Base-by-base conservation (phyloP, 2,329 filamentous ascomycete genomes). In the Westerdykella sp. region DNA sequence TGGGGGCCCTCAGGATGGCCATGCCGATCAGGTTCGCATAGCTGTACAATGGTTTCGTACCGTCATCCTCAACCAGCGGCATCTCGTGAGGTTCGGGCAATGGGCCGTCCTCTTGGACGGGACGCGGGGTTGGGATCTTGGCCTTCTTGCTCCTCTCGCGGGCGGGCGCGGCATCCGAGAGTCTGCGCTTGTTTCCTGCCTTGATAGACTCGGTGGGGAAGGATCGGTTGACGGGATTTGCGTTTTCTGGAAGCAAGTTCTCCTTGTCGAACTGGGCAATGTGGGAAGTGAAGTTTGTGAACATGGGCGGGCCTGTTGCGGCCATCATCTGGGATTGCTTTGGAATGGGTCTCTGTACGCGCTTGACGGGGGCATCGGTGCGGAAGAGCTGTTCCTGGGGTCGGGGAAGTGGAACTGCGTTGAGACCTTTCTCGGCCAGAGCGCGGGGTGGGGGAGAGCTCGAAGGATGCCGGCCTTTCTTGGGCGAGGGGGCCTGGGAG, bases 21-120 rank as follows among this genome's bases (percentile, higher is more conserved):
- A 96, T 96, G 62, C 87, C 93, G 52, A 97, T 97, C 55, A 98
- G 77, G 55, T 85, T 86, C 15, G 93, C 91, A 65, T 98, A 98
- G 70, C 90, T 97, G 68, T 91, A 88, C 5, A 82, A 79, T 5
- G 93, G 93, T 66, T 98, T 97, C 43, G 76, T 75, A 56, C 90
- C 91, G 62, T 96, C 88, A 61, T 97, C 93, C 45, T 84, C 73
- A 25, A 96, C 80, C 5, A 74, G 67, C 5, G 89, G 86, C 72
- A 95, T 93, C n/a, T 88, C 84, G 50, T 85, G 79, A 39, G 83
- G 83, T 38, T 83, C 75, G 4, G 88, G 86, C 4, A 90, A 69
- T 18, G 75, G 68, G 23, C 68, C 65, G 45, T 74, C 69, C 25
- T 66, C 62, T 37, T 62, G 59, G n/a, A 56, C 49, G 37, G 47